Conservation (phyloP, 1,284 basidiomycete species). For the Phellopilus nigrolimitatus region DNA sequence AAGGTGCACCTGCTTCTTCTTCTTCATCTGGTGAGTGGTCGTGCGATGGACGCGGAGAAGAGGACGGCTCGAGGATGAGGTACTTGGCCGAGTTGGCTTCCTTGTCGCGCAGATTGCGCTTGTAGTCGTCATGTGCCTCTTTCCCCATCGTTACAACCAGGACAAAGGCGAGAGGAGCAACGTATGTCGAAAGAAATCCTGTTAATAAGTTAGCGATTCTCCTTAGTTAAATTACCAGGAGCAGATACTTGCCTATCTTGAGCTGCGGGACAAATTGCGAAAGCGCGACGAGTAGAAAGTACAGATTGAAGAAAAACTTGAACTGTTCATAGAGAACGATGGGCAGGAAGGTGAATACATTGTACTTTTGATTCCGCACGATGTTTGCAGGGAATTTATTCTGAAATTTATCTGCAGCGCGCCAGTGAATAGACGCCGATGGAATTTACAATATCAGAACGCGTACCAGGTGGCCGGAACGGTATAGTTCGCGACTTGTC, state of each 20-base stretch:
- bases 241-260: slow-evolving; percentile 73
- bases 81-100: slow-evolving; percentile 96
- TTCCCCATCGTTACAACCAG: slow-evolving; percentile 96
- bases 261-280: slow-evolving; percentile 95
- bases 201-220: slow-evolving; percentile 7
- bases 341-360: slow-evolving; percentile 89
- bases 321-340: slow-evolving; percentile 99
- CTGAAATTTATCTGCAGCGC: slow-evolving; percentile 57
- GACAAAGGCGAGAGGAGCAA: slow-evolving; percentile 95
- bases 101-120: slow-evolving; percentile 84
- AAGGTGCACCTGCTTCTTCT: slow-evolving; percentile 19
- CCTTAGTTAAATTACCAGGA: background rate
- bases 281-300: slow-evolving; percentile 95
- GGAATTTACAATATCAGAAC: slow-evolving; percentile 1
- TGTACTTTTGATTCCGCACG: slow-evolving; percentile 98
- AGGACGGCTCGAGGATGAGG: slow-evolving; percentile 64
- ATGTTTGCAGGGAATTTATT: slow-evolving; percentile 76
- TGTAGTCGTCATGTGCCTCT: slow-evolving; percentile 98
- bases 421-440: slow-evolving; percentile 5
- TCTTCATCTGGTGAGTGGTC: slow-evolving; percentile 33
- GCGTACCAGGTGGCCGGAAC: slow-evolving; percentile 68
- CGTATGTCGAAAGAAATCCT: slow-evolving; percentile 96
- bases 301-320: slow-evolving; percentile 99
- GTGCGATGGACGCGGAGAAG: slow-evolving; percentile 26
- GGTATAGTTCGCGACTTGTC: slow-evolving; percentile 77